Percentiles rank a stretch among this genome's conserved stretches.
Evolutionary conservation across 1,139 yeast genomes (phyloP).

Genomic region (Diutina pseudorugosa): DNA sequence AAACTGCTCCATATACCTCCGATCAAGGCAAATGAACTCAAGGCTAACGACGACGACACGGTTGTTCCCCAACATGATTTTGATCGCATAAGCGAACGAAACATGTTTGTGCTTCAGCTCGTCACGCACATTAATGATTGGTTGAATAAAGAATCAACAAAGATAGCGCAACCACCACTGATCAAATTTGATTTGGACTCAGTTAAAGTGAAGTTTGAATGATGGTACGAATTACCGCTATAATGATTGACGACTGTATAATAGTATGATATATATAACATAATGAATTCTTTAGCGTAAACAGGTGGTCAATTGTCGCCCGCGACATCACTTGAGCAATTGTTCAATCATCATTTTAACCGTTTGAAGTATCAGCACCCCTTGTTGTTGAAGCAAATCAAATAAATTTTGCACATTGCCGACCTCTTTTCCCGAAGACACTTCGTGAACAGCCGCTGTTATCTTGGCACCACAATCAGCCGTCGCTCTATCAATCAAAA

Average conservation of each 20-base stretch:
- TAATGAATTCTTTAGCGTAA: too few species aligned
- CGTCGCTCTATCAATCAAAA: neutral
- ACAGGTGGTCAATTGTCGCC: neutral
- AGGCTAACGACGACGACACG: neutral
- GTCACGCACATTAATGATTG: neutral
- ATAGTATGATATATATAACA: neutral
- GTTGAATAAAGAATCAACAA: neutral
- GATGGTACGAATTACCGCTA: neutral
- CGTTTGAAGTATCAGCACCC: neutral
- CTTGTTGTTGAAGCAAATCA: neutral
- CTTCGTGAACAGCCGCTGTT: neutral
- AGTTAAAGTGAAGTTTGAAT: neutral
- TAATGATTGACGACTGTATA: neutral
- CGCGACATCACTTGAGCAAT: neutral
- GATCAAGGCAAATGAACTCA: neutral
- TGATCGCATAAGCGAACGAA: neutral
- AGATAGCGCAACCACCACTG: neutral
- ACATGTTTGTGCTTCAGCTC: slow-evolving; percentile 2
- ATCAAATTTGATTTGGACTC: neutral
- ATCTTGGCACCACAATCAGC: neutral
- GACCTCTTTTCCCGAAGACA: neutral
- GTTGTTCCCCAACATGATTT: neutral
- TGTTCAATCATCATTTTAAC: neutral
- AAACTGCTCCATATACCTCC: slow-evolving; percentile 10
- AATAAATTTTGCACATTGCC: neutral